Base-by-base conservation (phyloP, 306 rosid genomes). In the Calophaca sinica region DNA sequence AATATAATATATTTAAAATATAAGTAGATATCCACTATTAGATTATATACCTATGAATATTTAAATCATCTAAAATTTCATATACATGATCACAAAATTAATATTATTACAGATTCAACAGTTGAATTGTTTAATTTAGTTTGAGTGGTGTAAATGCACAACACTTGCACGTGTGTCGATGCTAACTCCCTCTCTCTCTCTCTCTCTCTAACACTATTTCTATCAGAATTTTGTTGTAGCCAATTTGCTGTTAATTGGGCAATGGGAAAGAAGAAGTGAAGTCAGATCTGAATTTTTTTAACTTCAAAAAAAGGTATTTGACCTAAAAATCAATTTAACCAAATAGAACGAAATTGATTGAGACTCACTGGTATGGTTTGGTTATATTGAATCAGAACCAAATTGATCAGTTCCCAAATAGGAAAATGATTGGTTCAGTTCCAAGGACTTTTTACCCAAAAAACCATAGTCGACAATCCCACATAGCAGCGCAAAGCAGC, bases 371-470 rank as follows among this genome's bases (percentile, higher is more conserved):
- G 20, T 45, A 12, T 5, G 7, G 51, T 67, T 46, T 15, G 49
- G 62, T n/a, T 35, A n/a, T 35, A n/a, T 28, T 49, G 33, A 69
- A 59, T 77, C 33, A 39, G 45, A 69, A 38, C 54, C 14, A 28
- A 35, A 35, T 42, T 15, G 14, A 33, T 33, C 36, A 33, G 36
- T 2, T 33, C 36, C 36, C 3, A 33, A 2, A 33, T 33, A 33
- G 36, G 36, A 33, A 33, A 33, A 33, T 33, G 4, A 67, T 33
- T 3, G 12, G 48, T 1, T 54, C 28, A 26, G 32, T 29, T 41
- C 52, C 53, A 57, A 77, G 36, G 36, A 4, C 4, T 59, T 14
- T 58, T 59, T 13, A 2, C 59, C 12, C 5, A 42, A 32, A 32
- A 31, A 5, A 4, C n/a, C n/a, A 35, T 11, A 20, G 32, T 53